Conservation (phyloP, 192 early-diverging fungal species). For the Coemansia javaensis region DNA sequence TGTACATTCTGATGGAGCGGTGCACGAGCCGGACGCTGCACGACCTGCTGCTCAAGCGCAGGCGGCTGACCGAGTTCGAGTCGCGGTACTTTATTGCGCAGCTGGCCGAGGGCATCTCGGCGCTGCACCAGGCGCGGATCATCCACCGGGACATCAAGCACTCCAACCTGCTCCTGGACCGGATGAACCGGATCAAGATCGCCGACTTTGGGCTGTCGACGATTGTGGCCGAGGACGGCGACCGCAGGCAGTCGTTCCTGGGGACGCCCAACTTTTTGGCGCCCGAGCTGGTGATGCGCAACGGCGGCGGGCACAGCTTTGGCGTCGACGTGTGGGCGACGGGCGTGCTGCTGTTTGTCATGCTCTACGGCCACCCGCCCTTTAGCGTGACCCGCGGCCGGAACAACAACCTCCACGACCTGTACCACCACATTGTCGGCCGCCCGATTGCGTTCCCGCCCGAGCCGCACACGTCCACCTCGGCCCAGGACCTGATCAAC, state of each 20-base stretch:
- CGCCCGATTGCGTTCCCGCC: constrained; percentile 61
- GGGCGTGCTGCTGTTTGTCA: constrained; percentile 87
- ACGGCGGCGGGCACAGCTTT: constrained; percentile 77
- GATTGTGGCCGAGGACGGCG: constrained; percentile 65
- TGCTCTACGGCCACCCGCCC: constrained; percentile 84
- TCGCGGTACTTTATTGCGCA: constrained; percentile 82
- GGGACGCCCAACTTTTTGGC: constrained; percentile 98
- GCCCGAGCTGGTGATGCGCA: constrained; percentile 85
- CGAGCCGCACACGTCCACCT: constrained; percentile 53
- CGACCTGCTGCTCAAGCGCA: constrained; percentile 70
- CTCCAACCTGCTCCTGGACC: constrained; percentile 83
- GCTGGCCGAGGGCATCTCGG: constrained; percentile 70
- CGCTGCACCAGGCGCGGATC: constrained; percentile 73
- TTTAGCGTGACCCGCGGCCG: constrained; percentile 49
- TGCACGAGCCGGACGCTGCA: constrained; percentile 87
- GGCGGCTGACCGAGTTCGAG: constrained; percentile 84
- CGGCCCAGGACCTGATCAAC: constrained; percentile 64
- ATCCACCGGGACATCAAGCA: constrained; percentile 97
- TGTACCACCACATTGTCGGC: constrained; percentile 40
- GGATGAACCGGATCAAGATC: constrained; percentile 81
- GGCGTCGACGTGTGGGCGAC: constrained; percentile 95
- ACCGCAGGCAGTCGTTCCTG: constrained; percentile 93
- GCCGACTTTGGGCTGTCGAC: constrained; percentile 96
- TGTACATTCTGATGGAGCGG: constrained; percentile 89
- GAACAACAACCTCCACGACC: constrained; percentile 22